A percentile compares a stretch with the other conserved stretches of the same genome.
These are phyloP conservation scores for Scytalidium sp. DNA, from an alignment of 2,329 filamentous ascomycete genomes.

Conservation along the genomic window DNA sequence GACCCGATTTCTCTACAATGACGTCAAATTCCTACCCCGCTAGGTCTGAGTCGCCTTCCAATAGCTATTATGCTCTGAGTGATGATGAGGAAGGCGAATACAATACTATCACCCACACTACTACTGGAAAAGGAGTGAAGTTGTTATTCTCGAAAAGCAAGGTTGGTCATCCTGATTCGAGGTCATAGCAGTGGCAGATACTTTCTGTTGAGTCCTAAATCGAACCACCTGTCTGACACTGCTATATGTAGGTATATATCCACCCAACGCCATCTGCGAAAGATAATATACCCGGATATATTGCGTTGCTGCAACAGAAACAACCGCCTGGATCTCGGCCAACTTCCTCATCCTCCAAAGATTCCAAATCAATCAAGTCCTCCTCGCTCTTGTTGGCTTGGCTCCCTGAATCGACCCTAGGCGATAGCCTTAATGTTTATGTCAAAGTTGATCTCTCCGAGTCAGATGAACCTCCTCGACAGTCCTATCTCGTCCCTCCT, in stretches of 20 bases:
- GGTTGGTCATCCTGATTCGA: constrained; percentile 41
- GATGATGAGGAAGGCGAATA: constrained; percentile 96
- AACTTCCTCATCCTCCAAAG: constrained; percentile 31
- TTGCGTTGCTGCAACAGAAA: constrained; percentile 92
- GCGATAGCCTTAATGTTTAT: constrained; percentile 83
- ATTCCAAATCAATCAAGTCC: constrained; percentile 47
- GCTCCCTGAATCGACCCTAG: constrained; percentile 86
- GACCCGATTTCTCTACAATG: constrained; percentile 15
- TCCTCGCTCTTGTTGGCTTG: constrained; percentile 85
- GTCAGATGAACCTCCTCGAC: constrained; percentile 73
- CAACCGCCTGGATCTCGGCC: constrained; percentile 33
- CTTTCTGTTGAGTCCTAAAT: constrained; percentile 14
- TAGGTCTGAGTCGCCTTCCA: constrained; percentile 65
- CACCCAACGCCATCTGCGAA: constrained; percentile 90
- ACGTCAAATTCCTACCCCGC: constrained; percentile 24
- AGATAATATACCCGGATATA: constrained; percentile 93
- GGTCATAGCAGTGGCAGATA: neutral
- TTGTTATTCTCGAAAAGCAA: constrained; percentile 96
- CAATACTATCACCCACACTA: constrained; percentile 82
- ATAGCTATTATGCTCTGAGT: constrained; percentile 91
- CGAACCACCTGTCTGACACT: constrained; percentile 12
- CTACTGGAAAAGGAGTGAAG: constrained; percentile 81
- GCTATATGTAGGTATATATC: constrained; percentile 72
- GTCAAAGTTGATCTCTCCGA: constrained; percentile 92
- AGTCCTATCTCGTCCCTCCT: constrained; percentile 87